These are phyloP conservation scores for Penicillium verrucosum DNA, from an alignment of 2,329 filamentous ascomycete species.

Conservation along the genomic window DNA sequence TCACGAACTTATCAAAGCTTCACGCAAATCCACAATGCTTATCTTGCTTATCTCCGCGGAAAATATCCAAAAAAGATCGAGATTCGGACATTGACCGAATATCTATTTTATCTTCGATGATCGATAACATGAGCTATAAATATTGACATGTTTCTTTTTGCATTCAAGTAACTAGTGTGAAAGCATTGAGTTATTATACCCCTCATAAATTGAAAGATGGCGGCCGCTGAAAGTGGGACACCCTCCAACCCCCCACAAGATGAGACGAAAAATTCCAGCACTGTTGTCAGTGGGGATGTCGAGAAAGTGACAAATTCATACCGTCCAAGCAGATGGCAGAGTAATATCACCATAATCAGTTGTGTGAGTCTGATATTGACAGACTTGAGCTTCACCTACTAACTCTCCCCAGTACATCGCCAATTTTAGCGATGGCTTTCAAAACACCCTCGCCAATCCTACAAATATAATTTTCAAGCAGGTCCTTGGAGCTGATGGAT, in stretches of 20 bases:
- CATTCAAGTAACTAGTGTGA: no score
- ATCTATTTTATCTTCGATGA: background rate
- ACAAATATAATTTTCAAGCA: conserved; percentile 35
- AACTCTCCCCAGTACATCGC: conserved; percentile 24
- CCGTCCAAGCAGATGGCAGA: conserved; percentile 25
- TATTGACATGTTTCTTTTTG: background rate
- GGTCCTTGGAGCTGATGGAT: conserved; percentile 23
- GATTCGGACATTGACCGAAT: background rate
- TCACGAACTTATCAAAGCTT: conserved; percentile 5
- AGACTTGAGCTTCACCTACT: background rate
- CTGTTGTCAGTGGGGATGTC: background rate
- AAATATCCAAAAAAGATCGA: background rate
- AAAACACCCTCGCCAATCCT: conserved; percentile 31
- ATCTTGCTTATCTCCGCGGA: no score
- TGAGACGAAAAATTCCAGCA: conserved; percentile 9
- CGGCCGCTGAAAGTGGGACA: background rate
- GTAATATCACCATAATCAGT: conserved; percentile 30
- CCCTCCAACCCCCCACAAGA: conserved; percentile 5
- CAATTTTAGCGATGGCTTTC: conserved; percentile 35
- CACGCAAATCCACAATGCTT: background rate
- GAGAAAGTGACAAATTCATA: conserved; percentile 11
- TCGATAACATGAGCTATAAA: background rate
- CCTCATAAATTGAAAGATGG: background rate
- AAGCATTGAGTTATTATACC: background rate
- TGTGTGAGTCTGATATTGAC: conserved; percentile 22